Evolutionary conservation across 371 early-diverging fungal genomes (phyloP).

Genomic region (Mucor irregularis): DNA sequence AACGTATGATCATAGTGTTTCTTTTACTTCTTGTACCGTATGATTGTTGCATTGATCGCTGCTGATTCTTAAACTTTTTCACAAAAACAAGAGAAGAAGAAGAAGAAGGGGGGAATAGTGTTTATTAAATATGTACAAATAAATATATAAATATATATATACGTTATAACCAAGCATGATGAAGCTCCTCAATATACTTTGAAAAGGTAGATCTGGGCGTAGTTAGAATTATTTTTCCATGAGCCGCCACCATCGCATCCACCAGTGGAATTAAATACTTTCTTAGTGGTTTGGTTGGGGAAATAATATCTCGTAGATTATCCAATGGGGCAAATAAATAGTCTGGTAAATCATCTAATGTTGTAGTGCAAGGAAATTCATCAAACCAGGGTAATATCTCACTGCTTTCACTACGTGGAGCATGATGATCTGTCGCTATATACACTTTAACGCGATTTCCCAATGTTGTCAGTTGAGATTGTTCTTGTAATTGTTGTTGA

Average conservation of each 20-base stretch:
- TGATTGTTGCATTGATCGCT: constrained; percentile 70
- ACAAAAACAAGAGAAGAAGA: not conserved
- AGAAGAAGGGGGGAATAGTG: too few species aligned
- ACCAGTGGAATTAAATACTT: constrained; percentile 35
- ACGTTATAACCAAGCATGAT: constrained; percentile 26
- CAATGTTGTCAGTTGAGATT: not conserved
- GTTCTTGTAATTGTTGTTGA: not conserved
- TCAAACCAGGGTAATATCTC: constrained; percentile 33
- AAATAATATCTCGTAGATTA: constrained; percentile 20
- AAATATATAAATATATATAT: constrained; percentile 10
- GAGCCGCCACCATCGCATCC: constrained; percentile 50
- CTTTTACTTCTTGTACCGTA: constrained; percentile 88
- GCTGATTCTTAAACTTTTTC: constrained; percentile 44
- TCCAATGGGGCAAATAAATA: constrained; percentile 32
- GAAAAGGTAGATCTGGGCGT: constrained; percentile 52
- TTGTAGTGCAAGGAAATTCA: constrained; percentile 38
- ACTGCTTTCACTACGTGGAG: constrained; percentile 27
- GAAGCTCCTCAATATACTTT: constrained; percentile 36
- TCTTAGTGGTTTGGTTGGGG: constrained; percentile 31
- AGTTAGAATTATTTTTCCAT: constrained; percentile 30
- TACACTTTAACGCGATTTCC: constrained; percentile 12
- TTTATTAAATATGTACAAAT: too few species aligned
- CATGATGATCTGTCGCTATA: constrained; percentile 43
- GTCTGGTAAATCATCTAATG: constrained; percentile 31
- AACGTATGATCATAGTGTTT: constrained; percentile 66